Conservation (phyloP, 495 filamentous ascomycete genomes). For the Neurospora sp. region DNA sequence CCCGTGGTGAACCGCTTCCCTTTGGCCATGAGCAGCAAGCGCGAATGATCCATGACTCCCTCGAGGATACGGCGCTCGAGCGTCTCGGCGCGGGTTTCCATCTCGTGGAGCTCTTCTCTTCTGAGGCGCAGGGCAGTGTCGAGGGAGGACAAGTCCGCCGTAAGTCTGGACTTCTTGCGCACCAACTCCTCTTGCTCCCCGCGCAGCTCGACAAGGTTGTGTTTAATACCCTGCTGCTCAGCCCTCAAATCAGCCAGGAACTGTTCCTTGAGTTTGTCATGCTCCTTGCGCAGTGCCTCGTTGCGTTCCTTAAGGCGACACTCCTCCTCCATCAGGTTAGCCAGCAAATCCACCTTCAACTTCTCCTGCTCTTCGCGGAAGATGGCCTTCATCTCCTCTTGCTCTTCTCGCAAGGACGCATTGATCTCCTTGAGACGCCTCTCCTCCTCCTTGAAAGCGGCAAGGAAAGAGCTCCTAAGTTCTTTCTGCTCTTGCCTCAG, state of each 20-base stretch:
- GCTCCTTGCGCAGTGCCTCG: conserved; percentile 52
- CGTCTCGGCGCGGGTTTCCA: conserved; percentile 77
- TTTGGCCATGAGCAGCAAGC: conserved; percentile 67
- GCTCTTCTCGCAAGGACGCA: conserved; percentile 13
- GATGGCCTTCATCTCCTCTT: conserved; percentile 11
- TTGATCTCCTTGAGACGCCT: conserved; percentile 10
- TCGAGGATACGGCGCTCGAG: conserved; percentile 89
- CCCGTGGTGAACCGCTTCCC: conserved; percentile 17
- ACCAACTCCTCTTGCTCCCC: conserved; percentile 61
- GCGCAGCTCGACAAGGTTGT: conserved; percentile 37
- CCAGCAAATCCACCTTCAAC: conserved; percentile 38
- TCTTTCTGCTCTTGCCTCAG: conserved; percentile 2
- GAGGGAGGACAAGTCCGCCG: conserved; percentile 73
- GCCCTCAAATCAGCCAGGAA: conserved; percentile 44
- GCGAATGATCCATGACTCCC: conserved; percentile 89
- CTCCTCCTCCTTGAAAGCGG: conserved; percentile 19
- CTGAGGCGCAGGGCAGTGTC: conserved; percentile 83
- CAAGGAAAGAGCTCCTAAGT: conserved; percentile 22
- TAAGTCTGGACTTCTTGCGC: conserved; percentile 63
- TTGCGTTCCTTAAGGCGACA: conserved; percentile 69
- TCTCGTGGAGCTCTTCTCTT: conserved; percentile 78
- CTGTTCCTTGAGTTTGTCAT: conserved; percentile 56
- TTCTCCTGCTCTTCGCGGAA: conserved; percentile 23
- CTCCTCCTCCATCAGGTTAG: conserved; percentile 63
- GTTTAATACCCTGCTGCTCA: conserved; percentile 33